Conservation (phyloP, 352 stramenopile genomes). For the Phytophthora sp. region DNA sequence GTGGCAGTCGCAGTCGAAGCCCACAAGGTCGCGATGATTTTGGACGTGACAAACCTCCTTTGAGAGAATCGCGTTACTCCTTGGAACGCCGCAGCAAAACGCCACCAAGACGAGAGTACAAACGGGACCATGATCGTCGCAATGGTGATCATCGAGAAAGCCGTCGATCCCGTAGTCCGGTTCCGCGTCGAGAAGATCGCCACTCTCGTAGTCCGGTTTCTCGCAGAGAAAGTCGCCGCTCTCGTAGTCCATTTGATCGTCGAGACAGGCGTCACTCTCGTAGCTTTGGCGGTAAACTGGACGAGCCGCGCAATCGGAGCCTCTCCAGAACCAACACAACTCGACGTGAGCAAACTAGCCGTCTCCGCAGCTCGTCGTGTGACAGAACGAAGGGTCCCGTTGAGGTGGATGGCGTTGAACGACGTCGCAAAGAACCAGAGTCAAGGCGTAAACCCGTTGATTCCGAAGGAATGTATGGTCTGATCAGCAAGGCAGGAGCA, state of each 20-base stretch:
- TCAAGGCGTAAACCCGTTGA: conserved; percentile 32
- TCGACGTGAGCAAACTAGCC: conserved; percentile 10
- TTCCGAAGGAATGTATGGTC: conserved; percentile 58
- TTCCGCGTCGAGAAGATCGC: conserved; percentile 1
- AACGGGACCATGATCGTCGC: background rate
- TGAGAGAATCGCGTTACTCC: background rate
- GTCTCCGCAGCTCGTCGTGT: conserved; percentile 8
- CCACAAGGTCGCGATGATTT: conserved; percentile 23
- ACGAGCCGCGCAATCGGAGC: conserved; percentile 3
- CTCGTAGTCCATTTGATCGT: conserved; percentile 10
- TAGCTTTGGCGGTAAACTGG: conserved; percentile 5
- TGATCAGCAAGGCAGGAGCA: conserved; percentile 62
- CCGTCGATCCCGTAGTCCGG: conserved; percentile 24
- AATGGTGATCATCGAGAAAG: conserved; percentile 15
- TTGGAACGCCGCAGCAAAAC: conserved; percentile 17
- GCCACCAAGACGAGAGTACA: conserved; percentile 12
- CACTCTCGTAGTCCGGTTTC: conserved; percentile 4
- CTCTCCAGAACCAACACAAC: background rate
- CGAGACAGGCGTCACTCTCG: conserved; percentile 18
- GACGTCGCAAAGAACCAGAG: conserved; percentile 13
- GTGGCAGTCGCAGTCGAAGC: conserved; percentile 5
- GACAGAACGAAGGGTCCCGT: conserved; percentile 3
- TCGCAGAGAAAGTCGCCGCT: conserved; percentile 11
- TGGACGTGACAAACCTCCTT: conserved; percentile 23
- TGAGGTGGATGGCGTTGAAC: background rate